Base-by-base conservation (phyloP, 169 alveolate species). In the Cryptosporidium andersoni region DNA sequence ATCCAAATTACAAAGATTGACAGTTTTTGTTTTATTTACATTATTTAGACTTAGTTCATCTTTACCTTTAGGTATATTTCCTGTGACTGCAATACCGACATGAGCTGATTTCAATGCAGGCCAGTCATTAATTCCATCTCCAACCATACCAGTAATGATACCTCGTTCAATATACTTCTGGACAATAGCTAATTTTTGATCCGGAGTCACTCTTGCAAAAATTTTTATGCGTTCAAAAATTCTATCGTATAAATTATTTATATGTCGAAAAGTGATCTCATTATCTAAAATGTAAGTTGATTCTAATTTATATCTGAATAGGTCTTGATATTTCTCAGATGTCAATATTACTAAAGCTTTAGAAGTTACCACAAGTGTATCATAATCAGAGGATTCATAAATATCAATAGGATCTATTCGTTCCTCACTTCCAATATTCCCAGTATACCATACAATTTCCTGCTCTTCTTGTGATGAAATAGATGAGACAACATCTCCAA, bases 31-130 rank as follows among this genome's bases (percentile, higher is more conserved):
- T 43, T 34, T n/a, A n/a, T n/a, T 43, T 40, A 9, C 55, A 49
- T 49, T 49, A 49, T 49, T 9, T 49, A 49, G 8, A 49, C 12
- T 49, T 9, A 9, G 14, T 9, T 49, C 1, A 49, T 49, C 8
- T 49, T 49, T 49, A 49, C 12, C 14, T 1, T 1, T 42, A 11
- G 12, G 25, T 34, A 34, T 43, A 16, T 60, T 60, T 43, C 60
- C 85, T 11, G 43, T 66, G 37, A 74, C 64, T 43, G 85, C 55
- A 7, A 74, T 47, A 43, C 85, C 60, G 4, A 74, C 67, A 43
- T 74, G 74, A 8, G 85, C 85, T 68, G 45, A 43, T 43, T 58
- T 74, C 42, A 74, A 74, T 47, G 85, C 85, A 12, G 85, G 85
- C 16, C 55, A 43, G 9, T 74, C 85, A 48, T 74, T 74, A 1